A percentile compares a stretch with the other conserved stretches of the same genome.
These are phyloP conservation scores for Aspergillus ochraceus DNA, from an alignment of 2,329 filamentous ascomycete genomes.

Conservation along the genomic window DNA sequence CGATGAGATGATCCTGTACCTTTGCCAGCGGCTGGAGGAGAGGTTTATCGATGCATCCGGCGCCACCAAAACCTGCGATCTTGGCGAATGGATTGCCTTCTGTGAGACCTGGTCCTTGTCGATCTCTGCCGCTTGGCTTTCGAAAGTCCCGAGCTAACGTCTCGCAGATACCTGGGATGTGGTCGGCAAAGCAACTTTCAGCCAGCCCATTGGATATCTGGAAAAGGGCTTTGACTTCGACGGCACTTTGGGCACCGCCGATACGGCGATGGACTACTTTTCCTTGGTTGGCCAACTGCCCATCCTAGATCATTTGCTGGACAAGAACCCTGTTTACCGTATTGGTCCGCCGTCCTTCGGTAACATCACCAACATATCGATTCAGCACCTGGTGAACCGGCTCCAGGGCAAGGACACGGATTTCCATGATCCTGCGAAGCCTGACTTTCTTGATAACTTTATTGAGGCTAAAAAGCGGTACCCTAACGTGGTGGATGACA, in stretches of 20 bases:
- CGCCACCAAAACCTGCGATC: slow-evolving; percentile 27
- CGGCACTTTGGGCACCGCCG: slow-evolving; percentile 23
- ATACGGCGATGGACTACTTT: slow-evolving; percentile 26
- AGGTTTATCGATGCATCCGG: slow-evolving; percentile 28
- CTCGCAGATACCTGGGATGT: slow-evolving; percentile 26
- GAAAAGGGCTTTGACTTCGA: slow-evolving; percentile 28
- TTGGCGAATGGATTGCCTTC: slow-evolving; percentile 45
- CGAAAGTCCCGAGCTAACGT: not conserved
- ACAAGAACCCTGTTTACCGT: slow-evolving; percentile 30
- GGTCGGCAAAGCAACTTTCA: slow-evolving; percentile 28
- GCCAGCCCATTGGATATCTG: slow-evolving; percentile 26
- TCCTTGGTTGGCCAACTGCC: slow-evolving; percentile 26
- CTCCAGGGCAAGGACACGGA: slow-evolving; percentile 16
- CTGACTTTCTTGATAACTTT: slow-evolving; percentile 44
- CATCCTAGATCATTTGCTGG: slow-evolving; percentile 27
- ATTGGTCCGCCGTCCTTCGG: slow-evolving; percentile 27
- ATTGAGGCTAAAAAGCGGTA: slow-evolving; percentile 39
- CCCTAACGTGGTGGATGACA: slow-evolving; percentile 38
- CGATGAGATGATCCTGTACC: slow-evolving; percentile 30
- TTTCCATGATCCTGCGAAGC: slow-evolving; percentile 18
- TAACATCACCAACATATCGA: slow-evolving; percentile 21
- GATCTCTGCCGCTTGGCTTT: not conserved
- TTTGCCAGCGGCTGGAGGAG: slow-evolving; percentile 35
- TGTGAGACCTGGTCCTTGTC: slow-evolving; percentile 27
- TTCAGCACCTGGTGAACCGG: slow-evolving; percentile 18